Evolutionary conservation across 2,329 filamentous ascomycete genomes (phyloP), one percentile per base, ranked within the genome.

Genomic region (Colletotrichum sp.): DNA sequence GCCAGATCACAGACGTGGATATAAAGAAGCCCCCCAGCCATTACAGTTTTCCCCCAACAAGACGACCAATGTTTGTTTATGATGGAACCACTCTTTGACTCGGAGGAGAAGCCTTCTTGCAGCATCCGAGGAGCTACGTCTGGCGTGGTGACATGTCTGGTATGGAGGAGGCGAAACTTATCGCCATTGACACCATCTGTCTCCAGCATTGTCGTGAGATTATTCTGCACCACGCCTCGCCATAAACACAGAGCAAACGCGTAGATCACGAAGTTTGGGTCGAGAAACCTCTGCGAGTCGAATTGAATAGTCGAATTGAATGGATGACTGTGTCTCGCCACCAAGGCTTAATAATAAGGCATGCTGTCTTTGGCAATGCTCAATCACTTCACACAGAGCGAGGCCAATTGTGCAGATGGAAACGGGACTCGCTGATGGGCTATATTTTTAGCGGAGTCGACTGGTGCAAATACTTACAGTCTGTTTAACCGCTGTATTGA

Each of bases 381-480:
- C 44, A 48, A 4, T 4, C 44, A 22, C 19, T 48, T 13, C 44
- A 3, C 1, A 12, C 9, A 48, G 5, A 22, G 44, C 44, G 9
- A 48, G 8, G 0, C 4, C 1, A 4, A 39, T 39, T 9, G 3
- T 9, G 16, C 8, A 19, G 36, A 39, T 19, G 4, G 1, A 7
- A 39, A 39, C 19, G 36, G 16, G 36, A 39, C 0, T 19, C 36
- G 1, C 9, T 6, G 3, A 12, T 22, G 9, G 6, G 19, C 19
- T 48, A 2, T 22, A 48, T 48, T 22, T 48, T 4, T 48, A 7
- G 19, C 11, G 1, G 5, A 7, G 19, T 48, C 11, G 2, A 1
- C 2, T 13, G 19, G 2, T 0, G 9, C 19, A 22, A 7, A 3
- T 22, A 0, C 19, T 0, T 19, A 48, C 0, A n/a, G 0, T 48